Evolutionary conservation across 1,284 basidiomycete genomes (phyloP).

Genomic region (Trametes pubescens): DNA sequence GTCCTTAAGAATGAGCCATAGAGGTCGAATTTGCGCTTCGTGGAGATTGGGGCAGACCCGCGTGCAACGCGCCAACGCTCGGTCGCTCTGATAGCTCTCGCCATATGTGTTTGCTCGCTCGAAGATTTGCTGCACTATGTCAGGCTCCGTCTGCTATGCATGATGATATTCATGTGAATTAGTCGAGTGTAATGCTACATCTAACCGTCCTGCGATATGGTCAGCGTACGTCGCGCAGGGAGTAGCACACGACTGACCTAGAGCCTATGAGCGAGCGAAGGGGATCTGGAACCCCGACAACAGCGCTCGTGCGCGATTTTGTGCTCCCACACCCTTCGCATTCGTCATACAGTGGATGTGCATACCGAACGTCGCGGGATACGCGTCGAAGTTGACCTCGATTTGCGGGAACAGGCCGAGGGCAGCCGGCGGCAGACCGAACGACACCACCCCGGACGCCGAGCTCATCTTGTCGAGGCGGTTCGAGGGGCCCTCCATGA

Average conservation of each 20-base stretch:
- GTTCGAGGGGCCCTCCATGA: conserved; percentile 71
- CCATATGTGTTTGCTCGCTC: too few relatives aligned
- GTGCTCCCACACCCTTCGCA: conserved; percentile 82
- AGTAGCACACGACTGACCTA: conserved; percentile 24
- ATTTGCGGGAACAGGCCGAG: conserved; percentile 95
- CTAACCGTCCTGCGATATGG: conserved; percentile 5
- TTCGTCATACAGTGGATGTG: conserved; percentile 93
- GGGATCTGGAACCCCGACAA: conserved; percentile 92
- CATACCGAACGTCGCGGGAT: conserved; percentile 87
- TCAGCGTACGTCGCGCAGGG: not conserved
- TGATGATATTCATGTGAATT: conserved; percentile 5
- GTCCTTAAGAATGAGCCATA: too few relatives aligned
- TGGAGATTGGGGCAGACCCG: too few relatives aligned
- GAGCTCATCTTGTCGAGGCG: conserved; percentile 75
- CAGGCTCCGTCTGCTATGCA: too few relatives aligned
- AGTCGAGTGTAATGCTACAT: conserved; percentile 19
- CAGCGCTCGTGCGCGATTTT: conserved; percentile 85
- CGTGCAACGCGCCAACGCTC: too few relatives aligned
- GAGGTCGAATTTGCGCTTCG: too few relatives aligned
- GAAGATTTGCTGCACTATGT: too few relatives aligned
- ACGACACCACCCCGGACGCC: conserved; percentile 86
- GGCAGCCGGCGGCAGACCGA: conserved; percentile 87
- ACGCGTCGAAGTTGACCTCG: conserved; percentile 90
- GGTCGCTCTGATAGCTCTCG: too few relatives aligned
- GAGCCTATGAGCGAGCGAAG: conserved; percentile 57